Evolutionary conservation across 768 basidiomycete genomes (phyloP), one percentile per base, ranked within the genome.

Genomic region (Exsudoporus frostii): DNA sequence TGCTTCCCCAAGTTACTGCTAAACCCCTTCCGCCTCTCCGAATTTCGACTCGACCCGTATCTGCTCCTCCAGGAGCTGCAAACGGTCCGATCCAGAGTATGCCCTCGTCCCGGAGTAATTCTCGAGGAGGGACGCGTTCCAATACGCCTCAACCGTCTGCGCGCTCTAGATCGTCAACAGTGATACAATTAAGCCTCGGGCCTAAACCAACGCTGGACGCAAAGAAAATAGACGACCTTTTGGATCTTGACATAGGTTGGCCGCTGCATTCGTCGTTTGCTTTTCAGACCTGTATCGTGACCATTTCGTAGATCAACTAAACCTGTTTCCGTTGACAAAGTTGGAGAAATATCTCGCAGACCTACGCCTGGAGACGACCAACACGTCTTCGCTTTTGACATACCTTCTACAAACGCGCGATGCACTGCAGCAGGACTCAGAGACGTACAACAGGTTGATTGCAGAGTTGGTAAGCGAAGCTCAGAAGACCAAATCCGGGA

Each of bases 381-480:
- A 83, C 37, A 83, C 89, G 0, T 92, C 92, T 2, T 71, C 81
- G 13, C 73, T 92, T 10, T 74, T 97, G 50, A 92, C 91, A 19
- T 82, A 92, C 72, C 73, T 93, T 33, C 74, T 95, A 55, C 92
- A 97, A 71, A 79, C 82, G 36, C 80, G 85, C 53, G 92, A 93
- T 57, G 82, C 86, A 32, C 67, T 92, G 54, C 89, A 92, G 68
- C 91, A 93, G 71, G 90, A 91, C 65, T 86, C 85, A 34, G 88
- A 97, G 74, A 89, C 85, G 25, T 93, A 92, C 64, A 95, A 97
- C 69, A 86, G 84, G 15, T 76, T 94, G 52, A 97, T 97, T 54
- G 94, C 87, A 25, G 92, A 92, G 65, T 75, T 97, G 45, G 92
- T 97, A n/a, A 84, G 84, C 39, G 92, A 96, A 69, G 93, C 94